Evolutionary conservation across 2,329 filamentous ascomycete genomes (phyloP).

Genomic region (Xylaria arbuscula): DNA sequence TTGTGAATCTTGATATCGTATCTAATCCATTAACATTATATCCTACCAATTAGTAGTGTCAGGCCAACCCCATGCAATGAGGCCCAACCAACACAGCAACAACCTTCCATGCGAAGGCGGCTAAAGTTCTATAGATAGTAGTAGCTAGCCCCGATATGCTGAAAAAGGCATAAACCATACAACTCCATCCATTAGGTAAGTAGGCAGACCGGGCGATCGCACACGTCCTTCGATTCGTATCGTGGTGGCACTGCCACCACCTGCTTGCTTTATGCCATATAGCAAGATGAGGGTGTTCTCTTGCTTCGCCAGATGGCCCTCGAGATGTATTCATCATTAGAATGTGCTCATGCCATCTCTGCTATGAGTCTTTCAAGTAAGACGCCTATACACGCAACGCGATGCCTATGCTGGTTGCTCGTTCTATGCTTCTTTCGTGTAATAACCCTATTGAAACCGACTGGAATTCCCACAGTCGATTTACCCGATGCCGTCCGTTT

Average conservation of each 20-base stretch:
- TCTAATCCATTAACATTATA: conserved; percentile 42
- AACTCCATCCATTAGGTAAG: conserved; percentile 31
- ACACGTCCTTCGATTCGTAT: conserved; percentile 9
- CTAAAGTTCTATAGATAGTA: conserved; percentile 37
- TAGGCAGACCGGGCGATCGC: conserved; percentile 14
- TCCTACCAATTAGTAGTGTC: conserved; percentile 28
- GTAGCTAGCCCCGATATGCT: conserved; percentile 30
- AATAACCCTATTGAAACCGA: conserved; percentile 37
- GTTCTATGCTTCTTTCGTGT: conserved; percentile 38
- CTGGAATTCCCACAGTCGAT: conserved; percentile 42
- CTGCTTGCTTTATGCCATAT: conserved; percentile 16
- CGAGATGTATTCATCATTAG: conserved; percentile 37
- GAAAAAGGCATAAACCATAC: conserved; percentile 32
- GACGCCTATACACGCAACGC: conserved; percentile 34
- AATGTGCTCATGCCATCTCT: conserved; percentile 35
- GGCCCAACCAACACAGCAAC: conserved; percentile 9
- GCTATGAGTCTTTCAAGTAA: conserved; percentile 35
- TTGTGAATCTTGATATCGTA: conserved; percentile 33
- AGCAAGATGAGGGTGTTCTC: conserved; percentile 9
- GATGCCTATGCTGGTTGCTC: conserved; percentile 35
- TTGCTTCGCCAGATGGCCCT: conserved; percentile 1
- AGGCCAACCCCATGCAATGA: conserved; percentile 27
- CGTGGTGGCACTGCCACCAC: neutral
- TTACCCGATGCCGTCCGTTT: conserved; percentile 37
- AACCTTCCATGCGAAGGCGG: conserved; percentile 24